Evolutionary conservation across 306 rosid genomes (phyloP), one percentile per base, ranked within the genome.

Genomic region (Lupinus albus): DNA sequence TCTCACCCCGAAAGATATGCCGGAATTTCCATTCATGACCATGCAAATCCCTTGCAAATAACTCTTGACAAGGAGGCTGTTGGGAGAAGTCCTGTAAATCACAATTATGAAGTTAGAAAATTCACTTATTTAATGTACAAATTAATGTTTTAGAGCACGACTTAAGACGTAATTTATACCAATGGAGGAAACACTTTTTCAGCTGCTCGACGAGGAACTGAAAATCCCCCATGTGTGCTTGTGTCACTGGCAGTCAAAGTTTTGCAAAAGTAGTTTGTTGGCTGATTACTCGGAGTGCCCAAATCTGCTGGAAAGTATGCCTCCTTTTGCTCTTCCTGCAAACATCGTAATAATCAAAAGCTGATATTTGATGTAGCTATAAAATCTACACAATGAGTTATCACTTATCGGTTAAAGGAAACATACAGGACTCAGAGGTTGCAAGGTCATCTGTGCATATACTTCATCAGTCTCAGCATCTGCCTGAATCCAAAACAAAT

Each of bases 201-300:
- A 13, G 85, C 85, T 59, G 85, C 80, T 0, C 85, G 70, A 20
- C 85, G 82, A 45, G 85, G 85, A 74, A 81, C 83, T 59, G 83
- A 81, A 72, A 81, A 81, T 15, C 85, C 85, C 11, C 85, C 85
- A 65, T 93, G 98, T 58, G 97, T 93, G 54, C 98, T 92, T 11
- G 98, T 92, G 73, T 92, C 98, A 79, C 98, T 93, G 53, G 98
- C 98, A 3, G 98, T 93, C 85, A 93, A 83, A 53, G 96, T 92
- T 70, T 89, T 92, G 74, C 98, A 92, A 36, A 92, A 92, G 56
- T 92, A 89, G 75, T 89, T 93, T 36, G 98, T 88, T 15, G 85
- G 85, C 72, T 81, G 85, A 61, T 81, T 74, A 70, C 74, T 81
- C 2, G 85, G 72, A 39, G 75, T 52, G 39, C 85, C 85, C 75